A percentile compares a stretch with the other conserved stretches of the same genome.
phyloP scores from a whole-genome alignment of 2,329 filamentous ascomycete species.

The Cryphonectria naterciae region DNA sequence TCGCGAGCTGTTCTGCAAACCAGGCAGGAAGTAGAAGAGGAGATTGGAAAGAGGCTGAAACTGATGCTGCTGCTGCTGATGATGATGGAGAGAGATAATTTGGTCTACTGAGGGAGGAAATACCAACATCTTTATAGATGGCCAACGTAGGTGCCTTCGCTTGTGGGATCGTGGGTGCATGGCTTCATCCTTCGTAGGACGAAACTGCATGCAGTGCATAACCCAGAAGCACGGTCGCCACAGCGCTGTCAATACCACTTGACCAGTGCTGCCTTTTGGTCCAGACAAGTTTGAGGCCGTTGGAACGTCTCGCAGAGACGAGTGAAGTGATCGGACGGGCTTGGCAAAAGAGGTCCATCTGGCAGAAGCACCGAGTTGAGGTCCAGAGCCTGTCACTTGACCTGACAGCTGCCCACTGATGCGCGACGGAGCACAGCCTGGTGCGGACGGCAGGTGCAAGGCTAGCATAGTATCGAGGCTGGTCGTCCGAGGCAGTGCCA shows the following conservation, averaged over 20 bases:
- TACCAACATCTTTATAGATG: constrained; percentile 20
- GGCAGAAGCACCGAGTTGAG: neutral
- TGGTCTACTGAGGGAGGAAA: neutral
- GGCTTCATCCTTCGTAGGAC: neutral
- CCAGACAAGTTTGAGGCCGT: constrained; percentile 23
- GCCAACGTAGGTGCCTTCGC: neutral
- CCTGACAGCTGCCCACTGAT: neutral
- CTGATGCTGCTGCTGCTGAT: constrained; percentile 28
- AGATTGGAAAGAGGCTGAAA: constrained; percentile 12
- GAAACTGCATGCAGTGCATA: neutral
- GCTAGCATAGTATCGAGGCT: constrained; percentile 11
- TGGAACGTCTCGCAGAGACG: constrained; percentile 23
- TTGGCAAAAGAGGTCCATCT: neutral
- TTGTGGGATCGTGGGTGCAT: neutral
- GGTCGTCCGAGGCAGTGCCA: constrained; percentile 10
- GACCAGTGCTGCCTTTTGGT: neutral
- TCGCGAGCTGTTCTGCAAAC: constrained; percentile 27
- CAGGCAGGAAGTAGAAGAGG: constrained; percentile 23
- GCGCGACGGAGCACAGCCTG: neutral
- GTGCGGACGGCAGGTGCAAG: constrained; percentile 9
- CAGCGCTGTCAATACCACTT: neutral
- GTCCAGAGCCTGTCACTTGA: constrained; percentile 7
- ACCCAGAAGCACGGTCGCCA: neutral
- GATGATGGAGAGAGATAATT: constrained; percentile 19
- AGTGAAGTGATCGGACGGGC: constrained; percentile 22